These are phyloP conservation scores for Ceratobasidium sp. DNA, from an alignment of 1,284 basidiomycete species.

Conservation along the genomic window DNA sequence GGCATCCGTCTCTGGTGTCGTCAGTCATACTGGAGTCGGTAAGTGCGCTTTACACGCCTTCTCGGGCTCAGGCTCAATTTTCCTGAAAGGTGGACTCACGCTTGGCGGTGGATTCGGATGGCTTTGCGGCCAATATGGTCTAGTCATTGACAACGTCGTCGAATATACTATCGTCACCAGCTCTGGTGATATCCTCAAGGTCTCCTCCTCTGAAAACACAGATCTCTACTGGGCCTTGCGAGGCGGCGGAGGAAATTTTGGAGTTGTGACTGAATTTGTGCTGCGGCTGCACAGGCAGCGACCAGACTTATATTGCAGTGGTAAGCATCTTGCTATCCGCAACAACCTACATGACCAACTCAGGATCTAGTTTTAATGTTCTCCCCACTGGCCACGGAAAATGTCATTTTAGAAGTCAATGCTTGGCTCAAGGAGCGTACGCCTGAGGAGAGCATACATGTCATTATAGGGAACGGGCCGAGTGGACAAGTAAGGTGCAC, in stretches of 20 bases:
- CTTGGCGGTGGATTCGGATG: conserved; percentile 38
- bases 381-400: background rate
- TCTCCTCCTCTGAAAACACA: conserved; percentile 22
- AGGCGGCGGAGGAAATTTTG: conserved; percentile 41
- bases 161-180: conserved; percentile 33
- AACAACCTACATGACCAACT: too few relatives aligned
- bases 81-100: background rate
- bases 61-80: too few relatives aligned
- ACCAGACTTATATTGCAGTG: conserved; percentile 22
- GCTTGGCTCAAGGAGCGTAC: conserved; percentile 27
- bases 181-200: conserved; percentile 35
- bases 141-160: conserved; percentile 39
- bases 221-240: conserved; percentile 41
- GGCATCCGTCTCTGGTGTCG: conserved; percentile 4
- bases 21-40: conserved; percentile 22
- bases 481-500: conserved; percentile 25
- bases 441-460: background rate
- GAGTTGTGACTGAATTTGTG: conserved; percentile 39
- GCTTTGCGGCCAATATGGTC: conserved; percentile 35
- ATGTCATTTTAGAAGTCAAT: conserved; percentile 32
- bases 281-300: conserved; percentile 34
- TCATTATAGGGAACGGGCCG: conserved; percentile 9
- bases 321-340: conserved; percentile 10
- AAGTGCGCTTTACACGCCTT: too few relatives aligned
- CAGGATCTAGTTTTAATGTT: conserved; percentile 23